Conservation (phyloP, 768 basidiomycete species). For the Boletus huronensis region DNA sequence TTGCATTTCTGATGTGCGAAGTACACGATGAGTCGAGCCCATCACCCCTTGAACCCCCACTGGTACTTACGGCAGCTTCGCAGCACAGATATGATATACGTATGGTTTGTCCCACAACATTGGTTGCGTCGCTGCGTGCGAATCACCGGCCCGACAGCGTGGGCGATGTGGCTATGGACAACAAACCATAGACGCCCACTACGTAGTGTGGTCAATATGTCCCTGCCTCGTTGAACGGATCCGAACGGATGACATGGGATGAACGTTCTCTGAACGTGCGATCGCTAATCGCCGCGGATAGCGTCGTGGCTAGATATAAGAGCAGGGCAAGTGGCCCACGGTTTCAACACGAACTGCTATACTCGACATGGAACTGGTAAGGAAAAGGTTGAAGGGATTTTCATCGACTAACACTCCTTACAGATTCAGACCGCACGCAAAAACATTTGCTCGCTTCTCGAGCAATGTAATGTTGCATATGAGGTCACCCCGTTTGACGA, state of each 20-base stretch:
- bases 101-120: too few species aligned
- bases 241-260: not conserved
- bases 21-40: too few species aligned
- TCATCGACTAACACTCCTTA: not conserved
- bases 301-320: constrained; percentile 5
- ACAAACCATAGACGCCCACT: too few species aligned
- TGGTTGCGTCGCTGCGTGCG: not conserved
- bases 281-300: not conserved
- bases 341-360: not conserved
- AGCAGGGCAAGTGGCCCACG: not conserved
- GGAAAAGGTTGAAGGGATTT: not conserved
- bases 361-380: constrained; percentile 14
- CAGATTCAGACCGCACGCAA: constrained; percentile 11
- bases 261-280: constrained; percentile 2
- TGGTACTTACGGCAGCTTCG: not conserved
- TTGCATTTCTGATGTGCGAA: not conserved
- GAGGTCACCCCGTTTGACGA: constrained; percentile 12
- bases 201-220: not conserved
- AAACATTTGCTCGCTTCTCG: constrained; percentile 15
- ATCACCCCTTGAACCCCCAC: not conserved
- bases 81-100: not conserved
- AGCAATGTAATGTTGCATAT: constrained; percentile 16
- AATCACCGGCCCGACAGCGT: not conserved
- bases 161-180: not conserved
- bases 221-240: not conserved